Percentiles rank a stretch among this genome's conserved stretches.
These are phyloP conservation scores for Phaffomyces antillensis DNA, from an alignment of 805 yeast genomes.

Conservation along the genomic window DNA sequence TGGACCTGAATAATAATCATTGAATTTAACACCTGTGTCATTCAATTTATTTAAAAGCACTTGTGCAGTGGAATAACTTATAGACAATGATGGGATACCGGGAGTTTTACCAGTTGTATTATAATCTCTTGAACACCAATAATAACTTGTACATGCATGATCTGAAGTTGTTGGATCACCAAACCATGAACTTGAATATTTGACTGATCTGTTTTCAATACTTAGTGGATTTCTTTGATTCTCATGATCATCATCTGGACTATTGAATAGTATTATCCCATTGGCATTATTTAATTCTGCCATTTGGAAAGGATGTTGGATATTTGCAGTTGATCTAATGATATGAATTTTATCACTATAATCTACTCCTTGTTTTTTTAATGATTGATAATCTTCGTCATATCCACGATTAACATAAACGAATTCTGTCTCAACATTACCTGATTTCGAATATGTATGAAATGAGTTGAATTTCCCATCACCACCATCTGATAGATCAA, in stretches of 20 bases:
- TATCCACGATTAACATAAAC: conserved; percentile 59
- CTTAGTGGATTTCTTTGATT: conserved; percentile 22
- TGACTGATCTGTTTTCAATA: conserved; percentile 57
- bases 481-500: conserved; percentile 32
- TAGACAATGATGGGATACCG: conserved; percentile 46
- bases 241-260: conserved; percentile 49
- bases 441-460: conserved; percentile 60
- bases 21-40: background rate
- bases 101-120: conserved; percentile 32
- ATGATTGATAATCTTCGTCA: conserved; percentile 41
- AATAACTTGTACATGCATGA: conserved; percentile 40
- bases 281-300: conserved; percentile 58
- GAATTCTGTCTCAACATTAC: conserved; percentile 47
- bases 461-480: conserved; percentile 37
- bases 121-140: conserved; percentile 5
- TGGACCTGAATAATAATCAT: background rate
- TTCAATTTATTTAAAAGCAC: background rate
- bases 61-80: conserved; percentile 28
- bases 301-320: background rate
- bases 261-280: conserved; percentile 46
- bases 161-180: conserved; percentile 82
- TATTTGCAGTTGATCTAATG: conserved; percentile 30
- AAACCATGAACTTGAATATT: conserved; percentile 50
- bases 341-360: conserved; percentile 53
- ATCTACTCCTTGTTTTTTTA: conserved; percentile 34